phyloP scores from a whole-genome alignment of 805 yeast species.

The Tetrapisispora iriomotensis region DNA sequence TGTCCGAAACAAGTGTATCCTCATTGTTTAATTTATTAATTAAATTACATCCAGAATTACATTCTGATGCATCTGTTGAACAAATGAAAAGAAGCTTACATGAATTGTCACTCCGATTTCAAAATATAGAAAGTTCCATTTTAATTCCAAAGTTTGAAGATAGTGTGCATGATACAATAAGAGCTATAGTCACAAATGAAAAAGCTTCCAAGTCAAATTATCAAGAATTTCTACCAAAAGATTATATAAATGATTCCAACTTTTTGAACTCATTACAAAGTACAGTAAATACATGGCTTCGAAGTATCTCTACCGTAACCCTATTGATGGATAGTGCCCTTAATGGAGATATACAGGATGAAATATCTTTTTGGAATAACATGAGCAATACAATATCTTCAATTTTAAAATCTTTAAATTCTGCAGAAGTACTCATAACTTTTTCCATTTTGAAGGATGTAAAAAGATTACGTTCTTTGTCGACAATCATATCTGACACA shows the following conservation, averaged over 20 bases:
- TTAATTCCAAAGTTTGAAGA: constrained; percentile 55
- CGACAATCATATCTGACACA: constrained; percentile 59
- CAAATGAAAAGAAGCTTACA: constrained; percentile 52
- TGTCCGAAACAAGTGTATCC: neutral
- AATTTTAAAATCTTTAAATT: constrained; percentile 47
- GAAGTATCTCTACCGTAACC: constrained; percentile 44
- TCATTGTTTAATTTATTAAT: constrained; percentile 52
- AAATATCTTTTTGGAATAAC: constrained; percentile 68
- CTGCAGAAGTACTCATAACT: constrained; percentile 45
- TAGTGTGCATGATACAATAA: constrained; percentile 41
- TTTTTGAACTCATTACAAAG: constrained; percentile 62
- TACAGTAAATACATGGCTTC: constrained; percentile 66
- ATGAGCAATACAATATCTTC: constrained; percentile 51
- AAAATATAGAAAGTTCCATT: constrained; percentile 55
- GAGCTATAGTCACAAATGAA: constrained; percentile 29
- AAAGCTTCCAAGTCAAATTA: constrained; percentile 25
- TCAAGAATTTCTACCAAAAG: constrained; percentile 28
- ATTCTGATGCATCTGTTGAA: constrained; percentile 30
- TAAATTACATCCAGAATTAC: constrained; percentile 12
- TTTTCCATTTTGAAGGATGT: constrained; percentile 49
- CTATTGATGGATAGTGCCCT: constrained; percentile 36
- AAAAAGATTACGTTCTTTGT: constrained; percentile 43
- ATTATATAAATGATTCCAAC: constrained; percentile 37
- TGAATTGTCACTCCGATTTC: constrained; percentile 58
- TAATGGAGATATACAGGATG: constrained; percentile 53